Base-by-base conservation (phyloP, 805 yeast genomes). In the Pichia sporocuriosa region DNA sequence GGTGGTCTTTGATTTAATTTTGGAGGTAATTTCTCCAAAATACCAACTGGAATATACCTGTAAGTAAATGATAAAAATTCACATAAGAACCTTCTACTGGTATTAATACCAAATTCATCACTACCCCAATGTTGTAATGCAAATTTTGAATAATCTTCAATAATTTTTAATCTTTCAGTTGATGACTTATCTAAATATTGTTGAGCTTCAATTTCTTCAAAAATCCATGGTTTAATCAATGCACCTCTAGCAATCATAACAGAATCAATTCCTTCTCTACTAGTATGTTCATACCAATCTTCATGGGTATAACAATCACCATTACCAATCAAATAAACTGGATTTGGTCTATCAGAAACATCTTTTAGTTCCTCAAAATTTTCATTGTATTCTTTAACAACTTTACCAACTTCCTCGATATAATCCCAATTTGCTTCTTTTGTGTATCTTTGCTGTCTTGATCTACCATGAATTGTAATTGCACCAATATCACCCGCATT, bases 181-280 rank as follows among this genome's bases (percentile, higher is more conserved):
- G 96, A 81, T 2, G 86, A 70, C 66, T 90, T 93, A 62, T 93
- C 99, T 48, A 93, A 64, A 60, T 87, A 80, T 62, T 93, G 97
- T 54, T 80, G 78, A 6, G 90, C 70, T 44, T 90, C 94, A 43
- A 93, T 76, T 65, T 93, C 99, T 66, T 93, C 97, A 53, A 90
- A 93, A 39, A 93, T 85, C 99, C 99, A 93, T 27, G 99, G 99
- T 65, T 93, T 93, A 59, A 93, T 89, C 50, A 93, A 73, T 2
- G 97, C 97, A 42, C 97, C 98, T 56, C 99, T 75, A 3, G 97
- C 98, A 41, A 93, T 86, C 97, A 94, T 93, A 15, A 88, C 95
- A 24, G 93, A 79, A 65, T 93, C 98, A 44, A 90, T 79, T 19
- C 84, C 83, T 24, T 75, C 75, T 36, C 78, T 73, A 22, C 66